Base-by-base conservation (phyloP, 495 filamentous ascomycete species). In the Xylaria telfairii region DNA sequence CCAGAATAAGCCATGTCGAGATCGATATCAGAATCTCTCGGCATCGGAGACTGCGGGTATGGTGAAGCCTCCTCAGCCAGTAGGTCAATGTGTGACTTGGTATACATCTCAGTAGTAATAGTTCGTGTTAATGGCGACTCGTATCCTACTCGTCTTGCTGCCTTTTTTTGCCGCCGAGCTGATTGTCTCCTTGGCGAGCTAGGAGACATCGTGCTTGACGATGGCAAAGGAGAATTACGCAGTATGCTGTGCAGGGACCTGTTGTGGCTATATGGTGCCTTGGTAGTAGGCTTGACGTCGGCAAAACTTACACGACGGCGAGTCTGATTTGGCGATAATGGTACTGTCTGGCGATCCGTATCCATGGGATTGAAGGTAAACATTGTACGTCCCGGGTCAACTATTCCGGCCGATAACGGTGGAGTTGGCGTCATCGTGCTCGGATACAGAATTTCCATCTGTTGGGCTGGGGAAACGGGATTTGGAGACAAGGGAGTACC, bases 201-300 rank as follows among this genome's bases (percentile, higher is more conserved):
- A 13, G 86, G 85, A 39, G 85, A 83, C 47, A 68, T 73, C 7
- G 82, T 78, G 67, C 68, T 83, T 15, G 79, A 76, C 42, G 80
- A 88, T 71, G 86, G 87, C 13, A 90, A 77, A 2, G 91, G 91
- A 10, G 91, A 93, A 82, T 94, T 94, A 76, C 91, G 90, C 39
- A 94, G 83, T 78, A 94, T 94, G 78, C 90, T 92, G 71, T 87
- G 89, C 8, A 93, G 84, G 8, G 86, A 86, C 21, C 89, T 84
- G 3, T 91, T 88, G 15, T 88, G 87, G 49, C 87, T 90, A 78
- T 94, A 94, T 19, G 92, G 90, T 30, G 84, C 75, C 44, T 73
- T 72, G 24, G 57, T 57, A 3, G 62, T 41, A 30, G 67, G 60
- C 7, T 65, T 68, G 37, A 74, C 70, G 32, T 47, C 60, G 10